phyloP scores from a whole-genome alignment of 306 rosid genomes.

The Lotus japonicus region DNA sequence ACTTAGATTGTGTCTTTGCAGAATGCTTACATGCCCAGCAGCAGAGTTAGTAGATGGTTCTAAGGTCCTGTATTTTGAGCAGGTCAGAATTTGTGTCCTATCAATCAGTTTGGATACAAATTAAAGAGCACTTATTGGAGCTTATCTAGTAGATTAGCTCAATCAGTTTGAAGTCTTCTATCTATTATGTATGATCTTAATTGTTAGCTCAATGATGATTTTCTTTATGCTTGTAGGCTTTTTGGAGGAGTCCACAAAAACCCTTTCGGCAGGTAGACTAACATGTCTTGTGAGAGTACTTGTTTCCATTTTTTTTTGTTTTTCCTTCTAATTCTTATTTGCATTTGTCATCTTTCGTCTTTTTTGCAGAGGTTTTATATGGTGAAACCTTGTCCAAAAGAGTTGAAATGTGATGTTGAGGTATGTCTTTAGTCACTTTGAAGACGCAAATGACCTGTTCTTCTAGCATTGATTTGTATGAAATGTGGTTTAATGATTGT shows the following conservation, averaged over 20 bases:
- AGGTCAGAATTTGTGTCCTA: slow-evolving; percentile 65
- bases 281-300: background rate
- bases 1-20: slow-evolving; percentile 7
- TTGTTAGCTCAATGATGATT: slow-evolving; percentile 9
- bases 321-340: background rate
- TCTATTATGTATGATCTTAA: background rate
- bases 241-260: slow-evolving; percentile 93
- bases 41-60: slow-evolving; percentile 96
- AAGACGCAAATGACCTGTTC: background rate
- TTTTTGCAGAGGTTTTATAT: slow-evolving; percentile 81
- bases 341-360: background rate
- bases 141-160: too few species aligned
- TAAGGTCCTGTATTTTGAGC: slow-evolving; percentile 79
- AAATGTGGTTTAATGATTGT: background rate
- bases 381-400: slow-evolving; percentile 95
- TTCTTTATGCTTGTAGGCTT: slow-evolving; percentile 59
- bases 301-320: background rate
- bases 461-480: background rate
- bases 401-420: slow-evolving; percentile 96
- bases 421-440: slow-evolving; percentile 33
- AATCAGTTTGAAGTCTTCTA: too few species aligned
- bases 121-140: too few species aligned
- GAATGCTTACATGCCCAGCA: slow-evolving; percentile 75
- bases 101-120: too few species aligned
- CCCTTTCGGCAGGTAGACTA: slow-evolving; percentile 87